Evolutionary conservation across 352 stramenopile genomes (phyloP), one percentile per base, ranked within the genome.

Genomic region (Globisporangium rhizosaccharum): DNA sequence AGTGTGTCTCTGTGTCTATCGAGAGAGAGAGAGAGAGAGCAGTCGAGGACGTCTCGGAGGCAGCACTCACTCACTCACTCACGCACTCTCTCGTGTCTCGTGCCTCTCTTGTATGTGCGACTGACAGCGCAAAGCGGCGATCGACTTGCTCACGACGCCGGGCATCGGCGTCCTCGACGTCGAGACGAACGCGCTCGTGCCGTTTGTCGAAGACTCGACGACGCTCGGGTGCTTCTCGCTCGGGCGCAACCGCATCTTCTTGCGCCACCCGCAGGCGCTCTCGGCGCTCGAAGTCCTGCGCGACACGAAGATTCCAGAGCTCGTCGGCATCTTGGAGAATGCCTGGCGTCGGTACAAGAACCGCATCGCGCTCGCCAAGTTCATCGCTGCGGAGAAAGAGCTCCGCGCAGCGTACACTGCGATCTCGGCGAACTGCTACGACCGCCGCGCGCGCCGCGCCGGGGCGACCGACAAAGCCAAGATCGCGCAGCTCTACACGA

Each of bases 231-330:
- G 79, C 67, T 93, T 87, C 56, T 86, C 81, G 28, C 72, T 96
- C 41, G 90, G 90, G 17, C 82, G 81, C 47, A 95, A 91, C 66
- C 93, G 92, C 67, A 79, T 97, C 53, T 97, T 97, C 65, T 68
- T 97, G 64, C 90, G 89, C 54, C 81, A 94, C 55, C 89, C 89
- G 14, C 81, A 95, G 56, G 90, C 88, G 12, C 68, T 96, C 17
- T 96, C 88, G n/a, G 79, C 82, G 28, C 66, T 97, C 6, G 88
- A 97, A 62, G 74, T 91, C 23, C 48, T 88, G 41, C 80, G 88
- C 33, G 82, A 94, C 58, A 65, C 85, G 51, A 85, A 88, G 36
- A 87, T 96, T 50, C 78, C 81, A 0, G 66, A 67, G 15, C 87
- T 94, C 42, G 84, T 91, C 45, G 87, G 85, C 62, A 89, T 94